phyloP scores from a whole-genome alignment of 257 asterid species.

The Solanum stenotomum region DNA sequence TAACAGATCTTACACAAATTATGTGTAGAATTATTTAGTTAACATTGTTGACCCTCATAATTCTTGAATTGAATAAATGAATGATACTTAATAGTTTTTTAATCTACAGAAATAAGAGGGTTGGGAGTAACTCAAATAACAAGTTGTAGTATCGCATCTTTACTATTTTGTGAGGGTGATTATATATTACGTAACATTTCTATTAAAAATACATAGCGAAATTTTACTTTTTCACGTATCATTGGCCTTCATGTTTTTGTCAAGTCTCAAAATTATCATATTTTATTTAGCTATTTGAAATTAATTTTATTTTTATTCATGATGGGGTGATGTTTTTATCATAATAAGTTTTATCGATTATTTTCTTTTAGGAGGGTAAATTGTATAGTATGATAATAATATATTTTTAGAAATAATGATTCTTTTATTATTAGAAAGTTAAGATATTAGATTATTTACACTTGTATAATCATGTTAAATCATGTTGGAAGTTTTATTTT shows the following conservation, averaged over 20 bases:
- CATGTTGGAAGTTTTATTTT: no score
- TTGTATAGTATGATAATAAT: background rate
- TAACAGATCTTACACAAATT: background rate
- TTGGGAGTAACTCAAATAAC: background rate
- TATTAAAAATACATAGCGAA: background rate
- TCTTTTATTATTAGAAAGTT: background rate
- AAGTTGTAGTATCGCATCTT: background rate
- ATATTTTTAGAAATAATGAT: background rate
- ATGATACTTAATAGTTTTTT: background rate
- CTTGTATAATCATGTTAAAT: no score
- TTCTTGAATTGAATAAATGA: no score
- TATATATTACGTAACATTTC: background rate
- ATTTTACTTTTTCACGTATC: background rate
- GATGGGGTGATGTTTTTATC: background rate
- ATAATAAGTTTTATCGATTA: background rate
- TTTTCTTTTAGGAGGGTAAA: background rate
- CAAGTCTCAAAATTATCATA: background rate
- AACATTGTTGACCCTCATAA: background rate
- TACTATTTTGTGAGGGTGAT: background rate
- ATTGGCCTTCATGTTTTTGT: background rate
- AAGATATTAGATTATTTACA: no score
- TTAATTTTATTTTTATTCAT: no score
- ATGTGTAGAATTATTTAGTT: no score
- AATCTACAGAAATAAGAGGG: background rate
- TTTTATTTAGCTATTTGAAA: background rate